Percentiles rank a stretch among this genome's conserved stretches.
Evolutionary conservation across 768 basidiomycete genomes (phyloP).

Genomic region (Mycena chlorophos): DNA sequence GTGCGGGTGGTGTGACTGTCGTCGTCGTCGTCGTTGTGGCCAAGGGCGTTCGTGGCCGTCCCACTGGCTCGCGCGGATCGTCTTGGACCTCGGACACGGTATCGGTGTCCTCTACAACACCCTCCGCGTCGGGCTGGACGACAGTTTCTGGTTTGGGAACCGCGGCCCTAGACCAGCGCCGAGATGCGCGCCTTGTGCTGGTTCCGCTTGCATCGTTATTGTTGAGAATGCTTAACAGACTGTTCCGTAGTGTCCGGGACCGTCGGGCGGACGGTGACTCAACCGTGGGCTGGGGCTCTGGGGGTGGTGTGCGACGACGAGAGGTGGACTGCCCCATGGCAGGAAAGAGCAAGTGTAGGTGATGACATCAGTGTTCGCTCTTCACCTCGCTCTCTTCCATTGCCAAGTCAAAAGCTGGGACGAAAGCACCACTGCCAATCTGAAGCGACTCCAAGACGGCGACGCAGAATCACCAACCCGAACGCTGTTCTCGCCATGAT

Average conservation of each 20-base stretch:
- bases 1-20: neutral
- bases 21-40: neutral
- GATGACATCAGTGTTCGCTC: too few species aligned
- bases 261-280: neutral
- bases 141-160: neutral
- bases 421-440: too few species aligned
- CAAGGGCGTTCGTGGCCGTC: neutral
- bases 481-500: too few species aligned
- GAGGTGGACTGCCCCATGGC: neutral
- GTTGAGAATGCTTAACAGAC: neutral
- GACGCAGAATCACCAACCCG: too few species aligned
- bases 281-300: neutral
- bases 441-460: too few species aligned
- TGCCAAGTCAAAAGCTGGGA: too few species aligned
- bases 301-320: neutral
- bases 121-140: neutral
- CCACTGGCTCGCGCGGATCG: neutral
- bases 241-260: neutral
- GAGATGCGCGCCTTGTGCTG: neutral
- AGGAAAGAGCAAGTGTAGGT: too few species aligned
- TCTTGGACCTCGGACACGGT: neutral
- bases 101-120: neutral
- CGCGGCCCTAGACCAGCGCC: neutral
- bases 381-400: too few species aligned
- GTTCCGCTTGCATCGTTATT: neutral